Percentiles rank a stretch among this genome's conserved stretches.
Conservation (phyloP, 768 basidiomycete genomes). For the Hericium rajendrae region DNA sequence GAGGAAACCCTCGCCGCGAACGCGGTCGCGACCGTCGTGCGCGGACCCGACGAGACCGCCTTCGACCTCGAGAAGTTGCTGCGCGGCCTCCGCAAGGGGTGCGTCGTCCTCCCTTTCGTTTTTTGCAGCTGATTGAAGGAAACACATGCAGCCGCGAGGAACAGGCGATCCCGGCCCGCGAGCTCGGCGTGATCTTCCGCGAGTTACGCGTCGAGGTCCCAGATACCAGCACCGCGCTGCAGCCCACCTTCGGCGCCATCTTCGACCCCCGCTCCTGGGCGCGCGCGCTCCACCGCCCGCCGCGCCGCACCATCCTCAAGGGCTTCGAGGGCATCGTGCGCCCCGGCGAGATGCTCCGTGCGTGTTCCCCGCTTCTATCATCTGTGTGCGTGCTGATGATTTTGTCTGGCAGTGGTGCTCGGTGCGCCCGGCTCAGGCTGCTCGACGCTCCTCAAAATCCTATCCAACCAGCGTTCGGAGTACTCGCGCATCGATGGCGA, state of each 20-base stretch:
- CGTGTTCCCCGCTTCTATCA: constrained; percentile 21
- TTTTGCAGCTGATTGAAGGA: background rate
- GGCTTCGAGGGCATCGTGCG: constrained; percentile 47
- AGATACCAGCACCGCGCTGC: constrained; percentile 31
- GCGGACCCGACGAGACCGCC: constrained; percentile 11
- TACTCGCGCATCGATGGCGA: constrained; percentile 64
- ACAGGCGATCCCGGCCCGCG: constrained; percentile 37
- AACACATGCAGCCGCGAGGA: constrained; percentile 31
- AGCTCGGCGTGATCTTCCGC: constrained; percentile 54
- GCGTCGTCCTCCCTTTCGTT: background rate
- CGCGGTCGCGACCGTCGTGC: background rate
- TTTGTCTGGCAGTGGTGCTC: constrained; percentile 50
- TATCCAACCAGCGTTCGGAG: constrained; percentile 66
- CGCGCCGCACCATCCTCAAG: constrained; percentile 42
- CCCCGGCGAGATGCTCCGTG: constrained; percentile 66
- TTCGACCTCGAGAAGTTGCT: constrained; percentile 24
- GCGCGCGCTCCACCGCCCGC: constrained; percentile 44
- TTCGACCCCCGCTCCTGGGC: constrained; percentile 43
- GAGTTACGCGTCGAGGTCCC: constrained; percentile 50
- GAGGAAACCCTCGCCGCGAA: background rate
- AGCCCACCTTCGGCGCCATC: constrained; percentile 50
- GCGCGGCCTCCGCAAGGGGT: constrained; percentile 16
- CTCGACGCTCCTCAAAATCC: constrained; percentile 70
- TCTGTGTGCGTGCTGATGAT: background rate
- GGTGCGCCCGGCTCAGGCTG: constrained; percentile 84